These are phyloP conservation scores for Yamadazyma sp. DNA, from an alignment of 805 yeast genomes.

Conservation along the genomic window DNA sequence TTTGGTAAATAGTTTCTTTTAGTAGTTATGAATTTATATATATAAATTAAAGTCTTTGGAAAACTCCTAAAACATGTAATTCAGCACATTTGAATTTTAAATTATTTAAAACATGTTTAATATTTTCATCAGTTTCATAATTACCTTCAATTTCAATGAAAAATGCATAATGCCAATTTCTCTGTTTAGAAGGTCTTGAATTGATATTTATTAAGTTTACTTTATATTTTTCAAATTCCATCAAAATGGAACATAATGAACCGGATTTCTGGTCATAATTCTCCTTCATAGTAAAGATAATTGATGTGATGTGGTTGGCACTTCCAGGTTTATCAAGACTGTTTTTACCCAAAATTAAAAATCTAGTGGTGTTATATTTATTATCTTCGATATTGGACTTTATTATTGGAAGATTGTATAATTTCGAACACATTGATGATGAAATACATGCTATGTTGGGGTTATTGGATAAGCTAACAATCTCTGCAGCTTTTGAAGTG, in stretches of 20 bases:
- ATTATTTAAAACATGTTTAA: conserved; percentile 37
- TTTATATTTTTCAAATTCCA: conserved; percentile 49
- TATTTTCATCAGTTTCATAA: conserved; percentile 19
- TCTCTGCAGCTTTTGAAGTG: conserved; percentile 81
- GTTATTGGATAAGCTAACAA: conserved; percentile 41
- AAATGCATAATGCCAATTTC: conserved; percentile 79
- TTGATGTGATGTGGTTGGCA: conserved; percentile 40
- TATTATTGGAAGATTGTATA: conserved; percentile 56
- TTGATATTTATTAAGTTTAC: conserved; percentile 70
- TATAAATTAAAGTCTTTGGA: conserved; percentile 29
- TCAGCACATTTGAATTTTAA: conserved; percentile 44
- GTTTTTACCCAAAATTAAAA: conserved; percentile 56
- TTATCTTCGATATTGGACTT: conserved; percentile 64
- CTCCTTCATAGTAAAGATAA: conserved; percentile 62
- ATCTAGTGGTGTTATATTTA: conserved; percentile 78
- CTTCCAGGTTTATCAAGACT: conserved; percentile 1
- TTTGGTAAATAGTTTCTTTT: conserved; percentile 64
- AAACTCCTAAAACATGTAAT: conserved; percentile 59
- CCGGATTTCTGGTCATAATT: conserved; percentile 65
- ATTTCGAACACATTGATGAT: conserved; percentile 60
- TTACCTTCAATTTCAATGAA: conserved; percentile 67
- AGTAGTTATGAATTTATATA: conserved; percentile 9
- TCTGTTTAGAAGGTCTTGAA: conserved; percentile 68
- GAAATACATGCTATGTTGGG: conserved; percentile 67
- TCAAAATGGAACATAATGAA: conserved; percentile 64